Evolutionary conservation across 1,284 basidiomycete species (phyloP).

Genomic region (Puccinia novopanici): DNA sequence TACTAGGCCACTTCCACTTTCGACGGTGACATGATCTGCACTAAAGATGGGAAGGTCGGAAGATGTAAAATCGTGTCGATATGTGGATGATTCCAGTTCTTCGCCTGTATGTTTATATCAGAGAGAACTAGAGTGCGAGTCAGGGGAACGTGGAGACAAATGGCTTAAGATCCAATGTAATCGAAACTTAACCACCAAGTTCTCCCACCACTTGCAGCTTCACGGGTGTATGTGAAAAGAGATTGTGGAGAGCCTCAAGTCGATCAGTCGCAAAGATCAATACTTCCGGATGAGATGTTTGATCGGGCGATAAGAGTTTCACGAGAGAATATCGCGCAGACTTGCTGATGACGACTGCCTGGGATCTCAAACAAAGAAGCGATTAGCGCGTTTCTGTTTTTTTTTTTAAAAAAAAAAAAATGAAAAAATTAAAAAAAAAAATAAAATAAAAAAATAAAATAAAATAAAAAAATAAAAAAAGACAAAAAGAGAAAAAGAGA

Average conservation of each 20-base stretch:
- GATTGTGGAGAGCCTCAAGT: constrained; percentile 18
- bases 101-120: constrained; percentile 66
- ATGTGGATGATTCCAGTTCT: constrained; percentile 72
- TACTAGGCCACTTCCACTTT: constrained; percentile 93
- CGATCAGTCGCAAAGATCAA: constrained; percentile 47
- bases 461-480: too few species aligned
- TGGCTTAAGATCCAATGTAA: background rate
- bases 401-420: too few species aligned
- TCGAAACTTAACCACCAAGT: constrained; percentile 39
- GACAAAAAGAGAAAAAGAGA: too few species aligned
- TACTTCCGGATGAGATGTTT: constrained; percentile 8
- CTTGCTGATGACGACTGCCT: constrained; percentile 39
- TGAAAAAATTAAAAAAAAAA: too few species aligned
- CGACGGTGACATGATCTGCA: constrained; percentile 73
- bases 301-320: constrained; percentile 4
- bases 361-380: background rate
- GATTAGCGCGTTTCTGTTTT: background rate
- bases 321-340: constrained; percentile 34
- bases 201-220: constrained; percentile 23
- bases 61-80: constrained; percentile 62
- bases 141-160: background rate
- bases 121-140: constrained; percentile 53
- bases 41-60: constrained; percentile 62
- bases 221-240: constrained; percentile 1
- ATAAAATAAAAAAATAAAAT: too few species aligned